phyloP scores from a whole-genome alignment of 2,329 filamentous ascomycete species.

The Pseudocercospora macadamiae region DNA sequence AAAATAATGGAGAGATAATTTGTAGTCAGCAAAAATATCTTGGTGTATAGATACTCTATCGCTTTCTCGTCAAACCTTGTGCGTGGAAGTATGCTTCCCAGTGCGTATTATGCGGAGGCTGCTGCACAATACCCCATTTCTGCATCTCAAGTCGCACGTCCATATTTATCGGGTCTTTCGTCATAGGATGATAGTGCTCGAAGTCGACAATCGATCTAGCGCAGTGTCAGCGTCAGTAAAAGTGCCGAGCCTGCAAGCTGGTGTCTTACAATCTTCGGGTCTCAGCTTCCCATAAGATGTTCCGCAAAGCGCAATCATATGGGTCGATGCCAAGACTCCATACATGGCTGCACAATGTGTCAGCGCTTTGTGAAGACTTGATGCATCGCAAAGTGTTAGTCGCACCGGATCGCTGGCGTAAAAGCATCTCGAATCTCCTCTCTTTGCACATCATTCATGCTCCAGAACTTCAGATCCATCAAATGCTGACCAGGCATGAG shows the following conservation, averaged over 20 bases:
- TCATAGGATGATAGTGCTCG: conserved; percentile 32
- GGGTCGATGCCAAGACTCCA: conserved; percentile 35
- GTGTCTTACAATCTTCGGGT: conserved; percentile 17
- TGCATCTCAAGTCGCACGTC: conserved; percentile 30
- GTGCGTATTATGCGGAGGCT: conserved; percentile 28
- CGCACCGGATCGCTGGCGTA: conserved; percentile 28
- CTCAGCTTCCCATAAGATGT: conserved; percentile 34
- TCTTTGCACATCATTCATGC: conserved; percentile 22
- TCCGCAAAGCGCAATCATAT: conserved; percentile 36
- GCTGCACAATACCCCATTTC: conserved; percentile 34
- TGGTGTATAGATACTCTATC: neutral
- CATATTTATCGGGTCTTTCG: conserved; percentile 33
- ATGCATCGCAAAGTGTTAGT: too few relatives aligned
- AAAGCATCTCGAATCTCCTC: conserved; percentile 32
- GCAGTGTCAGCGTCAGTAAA: neutral
- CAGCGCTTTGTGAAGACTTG: neutral
- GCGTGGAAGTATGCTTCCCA: conserved; percentile 26
- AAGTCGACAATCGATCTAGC: conserved; percentile 38
- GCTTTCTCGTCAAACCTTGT: conserved; percentile 13
- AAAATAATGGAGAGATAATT: too few relatives aligned
- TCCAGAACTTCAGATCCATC: conserved; percentile 37
- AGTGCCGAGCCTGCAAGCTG: neutral
- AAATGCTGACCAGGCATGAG: conserved; percentile 33
- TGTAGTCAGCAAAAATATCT: neutral
- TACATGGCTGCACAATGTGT: conserved; percentile 22